Evolutionary conservation across 805 yeast genomes (phyloP).

Genomic region (Candida ascalaphidarum): DNA sequence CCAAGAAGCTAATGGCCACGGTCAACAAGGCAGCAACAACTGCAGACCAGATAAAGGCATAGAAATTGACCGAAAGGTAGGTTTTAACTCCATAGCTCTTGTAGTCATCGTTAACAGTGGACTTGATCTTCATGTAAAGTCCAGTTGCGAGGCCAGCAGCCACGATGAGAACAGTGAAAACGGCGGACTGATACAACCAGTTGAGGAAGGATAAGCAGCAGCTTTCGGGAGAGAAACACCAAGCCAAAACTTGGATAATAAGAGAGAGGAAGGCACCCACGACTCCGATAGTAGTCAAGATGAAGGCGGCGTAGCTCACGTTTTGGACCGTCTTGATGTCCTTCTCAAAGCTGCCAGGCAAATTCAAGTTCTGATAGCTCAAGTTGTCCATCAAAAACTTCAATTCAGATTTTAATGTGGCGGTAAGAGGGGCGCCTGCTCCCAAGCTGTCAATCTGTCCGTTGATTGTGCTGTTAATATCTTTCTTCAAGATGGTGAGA

Average conservation of each 20-base stretch:
- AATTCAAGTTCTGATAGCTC: conserved; percentile 22
- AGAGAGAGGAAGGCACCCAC: conserved; percentile 35
- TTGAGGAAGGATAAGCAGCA: conserved; percentile 39
- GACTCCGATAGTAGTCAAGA: conserved; percentile 21
- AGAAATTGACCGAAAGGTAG: conserved; percentile 38
- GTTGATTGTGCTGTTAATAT: conserved; percentile 14
- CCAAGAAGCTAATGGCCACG: conserved; percentile 23
- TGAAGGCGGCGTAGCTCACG: conserved; percentile 52
- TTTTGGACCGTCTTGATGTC: conserved; percentile 37
- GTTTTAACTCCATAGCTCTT: conserved; percentile 48
- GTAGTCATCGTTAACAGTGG: conserved; percentile 41
- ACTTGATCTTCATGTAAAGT: conserved; percentile 39
- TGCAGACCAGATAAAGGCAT: conserved; percentile 60
- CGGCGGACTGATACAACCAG: conserved; percentile 33
- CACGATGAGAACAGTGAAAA: conserved; percentile 38
- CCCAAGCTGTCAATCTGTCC: conserved; percentile 15
- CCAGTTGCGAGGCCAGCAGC: conserved; percentile 59
- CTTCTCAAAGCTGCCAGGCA: conserved; percentile 48
- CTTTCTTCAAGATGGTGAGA: conserved; percentile 8
- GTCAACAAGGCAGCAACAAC: conserved; percentile 36
- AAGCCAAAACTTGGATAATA: conserved; percentile 38
- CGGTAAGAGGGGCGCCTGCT: conserved; percentile 8
- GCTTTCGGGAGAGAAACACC: conserved; percentile 33
- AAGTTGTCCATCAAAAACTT: conserved; percentile 13
- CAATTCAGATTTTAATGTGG: conserved; percentile 7